Evolutionary conservation across 805 yeast genomes (phyloP), one percentile per base, ranked within the genome.

Genomic region (Pichia nanzhaoensis): DNA sequence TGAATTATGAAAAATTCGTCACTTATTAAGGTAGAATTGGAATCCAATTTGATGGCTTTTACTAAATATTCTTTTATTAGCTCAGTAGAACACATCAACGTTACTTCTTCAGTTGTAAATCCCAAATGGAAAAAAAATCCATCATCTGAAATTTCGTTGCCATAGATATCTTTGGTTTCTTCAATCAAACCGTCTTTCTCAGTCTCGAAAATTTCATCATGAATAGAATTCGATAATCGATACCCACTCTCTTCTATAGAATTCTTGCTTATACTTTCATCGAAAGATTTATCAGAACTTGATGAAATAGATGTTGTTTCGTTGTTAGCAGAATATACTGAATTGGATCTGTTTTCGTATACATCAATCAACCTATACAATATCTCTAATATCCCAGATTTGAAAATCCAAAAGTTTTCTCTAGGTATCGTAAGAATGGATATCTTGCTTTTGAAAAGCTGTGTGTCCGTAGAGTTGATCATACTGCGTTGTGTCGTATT

Each of bases 81-180:
- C 6, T 52, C 51, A 2, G 65, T 57, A 1, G 78, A 65, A 48
- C 80, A 75, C 51, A 81, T 79, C 6, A 81, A 62, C 0, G 85
- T 78, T 49, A 82, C 74, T 54, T 80, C 86, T n/a, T 65, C 58
- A 0, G 82, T 82, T 1, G 84, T 77, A 53, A 76, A 74, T 2
- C 84, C 81, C 31, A 81, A 66, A 55, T 78, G 84, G 54, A 78
- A 74, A 56, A 81, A 79, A 41, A 58, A 55, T 28, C 70, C 69
- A 42, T 68, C 75, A 24, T 66, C 72, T 2, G 61, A 60, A 16
- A 54, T 53, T 19, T 54, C 57, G 5, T 39, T 5, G 13, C 28
- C 37, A 17, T 16, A 16, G 7, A 14, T 18, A 33, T 16, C 21
- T 7, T 18, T 34, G 19, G 48, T 39, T 44, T 47, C 31, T 16